Evolutionary conservation across 352 stramenopile genomes (phyloP), one percentile per base, ranked within the genome.

Genomic region (Phytophthora foliorum): DNA sequence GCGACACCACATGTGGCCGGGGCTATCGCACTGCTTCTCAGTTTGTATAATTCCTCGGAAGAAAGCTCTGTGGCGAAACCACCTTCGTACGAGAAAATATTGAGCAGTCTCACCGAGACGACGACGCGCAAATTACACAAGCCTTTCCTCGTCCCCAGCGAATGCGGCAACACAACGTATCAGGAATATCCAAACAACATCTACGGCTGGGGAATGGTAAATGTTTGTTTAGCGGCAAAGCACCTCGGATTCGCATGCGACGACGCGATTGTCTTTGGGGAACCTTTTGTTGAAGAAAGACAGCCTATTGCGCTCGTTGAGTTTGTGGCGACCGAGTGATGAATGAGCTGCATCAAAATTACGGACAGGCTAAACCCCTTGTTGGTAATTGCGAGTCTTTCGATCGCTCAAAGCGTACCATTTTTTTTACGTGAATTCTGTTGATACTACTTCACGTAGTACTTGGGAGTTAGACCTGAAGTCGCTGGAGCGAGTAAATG

Each of bases 101-200:
- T 89, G 49, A 54, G 55, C 34, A 75, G 65, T 50, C 53, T 92
- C 14, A 63, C 75, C 4, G 36, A 62, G 2, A 89, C 80, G 21
- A 74, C 83, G 1, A 80, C 66, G 6, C 75, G 82, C 16, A 72
- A 75, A 27, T 53, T 93, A 17, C 74, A 72, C 42, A 91, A 91
- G 25, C 83, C 85, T 19, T 90, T 93, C 51, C 63, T 93, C 25
- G 83, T 93, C 21, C 83, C 82, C 4, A 89, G 78, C 44, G 60
- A 60, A 36, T 93, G 86, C 34, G 85, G 83, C 4, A 86, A 88
- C 36, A 92, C 80, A 11, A 78, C 71, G 2, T 93, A 92, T 60
- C 60, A 82, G 39, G 48, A 84, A 48, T 93, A 81, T 22, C 85
- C 85, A 1, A 93, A 93, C 68, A 93, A 93, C 52, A 90, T 93